Percentiles rank a stretch among this genome's conserved stretches.
phyloP scores from a whole-genome alignment of 805 yeast species.

The Hanseniaspora jakobsenii region DNA sequence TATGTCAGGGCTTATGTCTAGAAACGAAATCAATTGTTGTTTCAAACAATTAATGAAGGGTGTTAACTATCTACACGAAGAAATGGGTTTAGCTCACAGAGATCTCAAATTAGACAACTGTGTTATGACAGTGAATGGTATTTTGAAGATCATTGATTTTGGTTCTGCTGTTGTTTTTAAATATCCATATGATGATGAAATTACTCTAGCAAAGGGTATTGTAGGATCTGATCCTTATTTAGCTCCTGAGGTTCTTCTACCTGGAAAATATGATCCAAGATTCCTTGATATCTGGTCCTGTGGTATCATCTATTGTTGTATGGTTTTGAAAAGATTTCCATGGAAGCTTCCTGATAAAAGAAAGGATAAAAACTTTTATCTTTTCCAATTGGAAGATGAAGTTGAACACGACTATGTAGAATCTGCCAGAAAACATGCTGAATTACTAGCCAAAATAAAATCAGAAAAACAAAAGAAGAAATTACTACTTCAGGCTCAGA shows the following conservation, averaged over 20 bases:
- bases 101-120: constrained; percentile 76
- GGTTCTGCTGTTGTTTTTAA: constrained; percentile 76
- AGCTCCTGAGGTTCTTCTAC: constrained; percentile 64
- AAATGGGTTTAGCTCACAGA: constrained; percentile 70
- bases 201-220: constrained; percentile 56
- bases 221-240: constrained; percentile 81
- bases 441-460: constrained; percentile 47
- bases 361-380: constrained; percentile 56
- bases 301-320: constrained; percentile 75
- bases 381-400: constrained; percentile 58
- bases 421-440: constrained; percentile 61
- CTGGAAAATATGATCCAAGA: constrained; percentile 56
- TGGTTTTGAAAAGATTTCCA: constrained; percentile 74
- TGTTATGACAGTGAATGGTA: constrained; percentile 62
- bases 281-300: constrained; percentile 76
- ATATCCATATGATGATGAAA: constrained; percentile 55
- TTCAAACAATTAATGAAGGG: constrained; percentile 64
- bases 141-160: constrained; percentile 67
- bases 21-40: constrained; percentile 74
- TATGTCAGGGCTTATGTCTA: constrained; percentile 72
- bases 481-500: too few species aligned
- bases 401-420: constrained; percentile 62
- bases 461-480: constrained; percentile 32
- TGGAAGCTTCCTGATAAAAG: constrained; percentile 65
- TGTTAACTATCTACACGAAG: constrained; percentile 52